Percentiles rank a stretch among this genome's conserved stretches.
Conservation (phyloP, 2,329 filamentous ascomycete genomes). For the Colletotrichum falcatum region DNA sequence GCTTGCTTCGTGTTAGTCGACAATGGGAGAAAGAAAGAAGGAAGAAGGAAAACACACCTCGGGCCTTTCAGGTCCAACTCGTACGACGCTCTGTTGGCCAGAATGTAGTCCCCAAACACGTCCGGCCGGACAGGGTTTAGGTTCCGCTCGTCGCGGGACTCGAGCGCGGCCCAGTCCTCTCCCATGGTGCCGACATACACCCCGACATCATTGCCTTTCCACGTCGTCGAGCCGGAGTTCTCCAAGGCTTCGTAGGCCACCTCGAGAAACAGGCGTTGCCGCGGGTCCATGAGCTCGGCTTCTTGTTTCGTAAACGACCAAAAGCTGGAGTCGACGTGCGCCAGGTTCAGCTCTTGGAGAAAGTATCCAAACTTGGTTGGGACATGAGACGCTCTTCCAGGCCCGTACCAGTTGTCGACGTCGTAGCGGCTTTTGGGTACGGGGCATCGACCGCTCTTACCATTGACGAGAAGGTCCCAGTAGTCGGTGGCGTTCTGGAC, state of each 20-base stretch:
- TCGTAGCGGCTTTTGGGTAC: conserved; percentile 48
- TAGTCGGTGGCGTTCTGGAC: conserved; percentile 45
- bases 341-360: conserved; percentile 45
- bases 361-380: conserved; percentile 46
- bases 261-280: conserved; percentile 39
- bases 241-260: conserved; percentile 40
- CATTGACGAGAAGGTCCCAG: conserved; percentile 50
- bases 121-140: conserved; percentile 43
- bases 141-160: conserved; percentile 41
- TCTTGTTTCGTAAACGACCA: conserved; percentile 48
- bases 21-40: no score
- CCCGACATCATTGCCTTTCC: conserved; percentile 46
- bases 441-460: conserved; percentile 42
- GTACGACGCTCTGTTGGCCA: conserved; percentile 51
- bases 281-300: conserved; percentile 42
- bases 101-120: conserved; percentile 44
- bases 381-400: conserved; percentile 28
- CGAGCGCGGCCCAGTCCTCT: conserved; percentile 45
- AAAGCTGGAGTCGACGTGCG: conserved; percentile 48
- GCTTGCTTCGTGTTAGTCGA: conserved; percentile 34
- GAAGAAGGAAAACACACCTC: conserved; percentile 42
- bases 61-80: conserved; percentile 51
- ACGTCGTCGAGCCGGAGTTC: conserved; percentile 44
- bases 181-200: conserved; percentile 49
- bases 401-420: conserved; percentile 43